Evolutionary conservation across 305 asterid species (phyloP), one percentile per base, ranked within the genome.

Genomic region (Salvia sclarea): DNA sequence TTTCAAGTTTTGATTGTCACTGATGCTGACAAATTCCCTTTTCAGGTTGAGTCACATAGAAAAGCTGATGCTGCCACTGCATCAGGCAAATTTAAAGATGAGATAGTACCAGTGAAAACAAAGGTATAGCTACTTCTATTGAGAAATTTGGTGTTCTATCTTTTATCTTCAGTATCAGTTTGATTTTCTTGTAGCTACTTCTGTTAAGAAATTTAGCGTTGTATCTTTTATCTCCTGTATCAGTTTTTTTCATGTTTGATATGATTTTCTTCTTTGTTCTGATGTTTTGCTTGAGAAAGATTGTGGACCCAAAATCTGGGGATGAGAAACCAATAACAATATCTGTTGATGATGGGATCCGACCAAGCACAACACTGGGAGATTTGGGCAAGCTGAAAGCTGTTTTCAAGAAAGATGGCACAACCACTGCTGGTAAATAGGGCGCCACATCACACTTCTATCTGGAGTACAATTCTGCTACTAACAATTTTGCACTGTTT

Each of bases 51-150:
- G 11, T 94, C 99, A 0, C 99, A 94, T 68, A 85, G 84, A 75
- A 94, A 94, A 71, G 99, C 99, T 63, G 98, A 96, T 58, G 96
- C 98, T 28, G 99, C 98, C 25, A 89, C 99, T 69, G 96, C 98
- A 64, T 74, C 97, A n/a, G 98, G 97, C 17, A 88, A 79, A 79
- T 90, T 90, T 66, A 91, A 86, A 72, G 97, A 90, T 76, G 98
- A 92, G 84, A 94, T 94, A 58, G 76, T 94, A 66, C 98, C 99
- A 21, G 88, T 94, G 30, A 75, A 82, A 58, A 90, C 97, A 22
- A 89, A 91, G 97, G 81, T 77, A 61, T 24, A 10, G 83, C 18
- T 30, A 58, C 50, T 48, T 28, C 82, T 11, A n/a, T 16, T 58
- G 18, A 44, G 60, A 38, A 35, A 4, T 60, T 10, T 56, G 16